Percentiles rank a stretch among this genome's conserved stretches.
phyloP scores from a whole-genome alignment of 2,329 filamentous ascomycete genomes.

The Ascochyta koolunga region DNA sequence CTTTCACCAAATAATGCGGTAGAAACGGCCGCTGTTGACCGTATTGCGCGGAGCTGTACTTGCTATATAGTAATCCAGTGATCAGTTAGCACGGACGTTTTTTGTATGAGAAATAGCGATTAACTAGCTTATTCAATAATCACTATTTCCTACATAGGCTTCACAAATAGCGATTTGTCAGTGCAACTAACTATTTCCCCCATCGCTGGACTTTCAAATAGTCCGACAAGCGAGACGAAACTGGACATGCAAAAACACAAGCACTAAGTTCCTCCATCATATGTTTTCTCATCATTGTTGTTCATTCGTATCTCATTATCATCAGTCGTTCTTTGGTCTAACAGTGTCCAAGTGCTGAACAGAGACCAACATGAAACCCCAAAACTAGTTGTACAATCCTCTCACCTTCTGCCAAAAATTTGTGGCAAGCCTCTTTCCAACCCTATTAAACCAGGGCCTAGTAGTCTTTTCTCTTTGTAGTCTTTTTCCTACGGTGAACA shows the following conservation, averaged over 20 bases:
- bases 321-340: neutral
- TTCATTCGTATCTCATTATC: neutral
- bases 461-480: slow-evolving; percentile 9
- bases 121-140: too few relatives aligned
- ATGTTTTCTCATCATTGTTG: neutral
- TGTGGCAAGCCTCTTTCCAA: neutral
- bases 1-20: too few relatives aligned
- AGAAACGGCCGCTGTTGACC: neutral
- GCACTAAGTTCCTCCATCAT: neutral
- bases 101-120: too few relatives aligned
- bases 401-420: neutral
- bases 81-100: too few relatives aligned
- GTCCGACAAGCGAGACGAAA: neutral
- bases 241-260: neutral
- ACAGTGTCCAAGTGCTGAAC: neutral
- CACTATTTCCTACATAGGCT: too few relatives aligned
- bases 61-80: too few relatives aligned
- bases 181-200: too few relatives aligned
- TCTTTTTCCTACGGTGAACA: slow-evolving; percentile 14
- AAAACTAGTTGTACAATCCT: neutral
- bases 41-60: neutral
- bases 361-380: neutral
- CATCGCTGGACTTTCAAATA: too few relatives aligned
- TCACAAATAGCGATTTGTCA: too few relatives aligned
- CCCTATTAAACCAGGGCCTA: neutral